phyloP scores from a whole-genome alignment of 805 yeast species.

The Candida morakotiae region DNA sequence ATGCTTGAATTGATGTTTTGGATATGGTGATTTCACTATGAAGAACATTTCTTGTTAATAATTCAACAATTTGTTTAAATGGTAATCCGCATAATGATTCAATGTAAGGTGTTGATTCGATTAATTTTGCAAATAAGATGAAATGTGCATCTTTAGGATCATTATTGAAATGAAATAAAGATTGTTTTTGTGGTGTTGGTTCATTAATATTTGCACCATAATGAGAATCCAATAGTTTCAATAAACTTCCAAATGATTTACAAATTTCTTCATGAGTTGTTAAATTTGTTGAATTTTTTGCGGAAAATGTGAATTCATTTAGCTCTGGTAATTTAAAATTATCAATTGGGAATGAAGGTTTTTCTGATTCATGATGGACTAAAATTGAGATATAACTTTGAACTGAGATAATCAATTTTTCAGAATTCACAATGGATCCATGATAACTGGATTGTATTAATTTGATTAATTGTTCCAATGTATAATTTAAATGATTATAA shows the following conservation, averaged over 20 bases:
- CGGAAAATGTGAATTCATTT: slow-evolving; percentile 38
- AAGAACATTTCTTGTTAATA: slow-evolving; percentile 70
- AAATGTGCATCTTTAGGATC: slow-evolving; percentile 40
- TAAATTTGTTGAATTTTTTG: slow-evolving; percentile 41
- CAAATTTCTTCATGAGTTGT: slow-evolving; percentile 71
- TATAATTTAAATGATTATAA: slow-evolving; percentile 70
- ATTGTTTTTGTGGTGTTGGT: slow-evolving; percentile 17
- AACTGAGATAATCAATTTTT: slow-evolving; percentile 64
- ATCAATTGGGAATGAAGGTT: slow-evolving; percentile 74
- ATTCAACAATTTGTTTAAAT: slow-evolving; percentile 65
- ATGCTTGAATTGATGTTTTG: slow-evolving; percentile 56
- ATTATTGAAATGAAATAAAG: slow-evolving; percentile 36
- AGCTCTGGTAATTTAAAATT: slow-evolving; percentile 1
- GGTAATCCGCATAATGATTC: slow-evolving; percentile 43
- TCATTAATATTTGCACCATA: slow-evolving; percentile 39
- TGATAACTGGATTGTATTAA: slow-evolving; percentile 59
- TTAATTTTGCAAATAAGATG: slow-evolving; percentile 56
- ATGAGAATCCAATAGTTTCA: slow-evolving; percentile 57
- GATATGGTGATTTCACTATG: slow-evolving; percentile 65
- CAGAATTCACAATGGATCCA: slow-evolving; percentile 58
- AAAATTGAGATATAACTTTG: slow-evolving; percentile 70
- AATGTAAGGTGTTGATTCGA: slow-evolving; percentile 72
- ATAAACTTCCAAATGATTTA: slow-evolving; percentile 47
- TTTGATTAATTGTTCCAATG: slow-evolving; percentile 74
- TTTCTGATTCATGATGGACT: slow-evolving; percentile 53